Evolutionary conservation across 1,284 basidiomycete species (phyloP).

Genomic region (Schizophyllum commune): DNA sequence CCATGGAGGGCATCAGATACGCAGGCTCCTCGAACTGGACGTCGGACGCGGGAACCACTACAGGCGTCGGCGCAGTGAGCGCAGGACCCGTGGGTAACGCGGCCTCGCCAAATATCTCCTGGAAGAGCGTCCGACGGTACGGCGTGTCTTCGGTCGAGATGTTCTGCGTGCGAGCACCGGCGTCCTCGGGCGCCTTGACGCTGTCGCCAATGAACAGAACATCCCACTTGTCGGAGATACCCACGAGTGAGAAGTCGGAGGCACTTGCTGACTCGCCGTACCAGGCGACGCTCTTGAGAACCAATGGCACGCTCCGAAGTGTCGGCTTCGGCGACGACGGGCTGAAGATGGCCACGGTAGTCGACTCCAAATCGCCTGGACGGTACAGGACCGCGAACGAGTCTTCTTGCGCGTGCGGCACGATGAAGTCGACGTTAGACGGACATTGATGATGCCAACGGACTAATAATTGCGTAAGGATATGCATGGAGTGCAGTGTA

Average conservation of each 20-base stretch:
- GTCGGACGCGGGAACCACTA: conserved; percentile 15
- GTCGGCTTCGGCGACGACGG: conserved; percentile 36
- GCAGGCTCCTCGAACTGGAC: conserved; percentile 67
- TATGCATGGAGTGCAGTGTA: conserved; percentile 7
- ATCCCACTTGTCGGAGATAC: conserved; percentile 57
- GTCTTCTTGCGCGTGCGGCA: conserved; percentile 50
- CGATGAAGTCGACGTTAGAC: conserved; percentile 32
- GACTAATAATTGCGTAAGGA: conserved; percentile 30
- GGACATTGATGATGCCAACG: conserved; percentile 46
- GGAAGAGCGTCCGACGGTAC: conserved; percentile 60
- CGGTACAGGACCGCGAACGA: conserved; percentile 32
- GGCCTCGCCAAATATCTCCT: conserved; percentile 77
- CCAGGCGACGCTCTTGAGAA: conserved; percentile 42
- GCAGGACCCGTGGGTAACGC: conserved; percentile 36
- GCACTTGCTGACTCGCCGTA: conserved; percentile 30
- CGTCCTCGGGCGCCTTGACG: conserved; percentile 29
- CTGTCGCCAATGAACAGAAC: conserved; percentile 60
- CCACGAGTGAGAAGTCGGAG: conserved; percentile 48
- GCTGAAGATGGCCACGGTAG: conserved; percentile 41
- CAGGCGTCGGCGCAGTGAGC: conserved; percentile 12
- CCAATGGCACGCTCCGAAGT: conserved; percentile 49
- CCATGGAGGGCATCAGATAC: conserved; percentile 75
- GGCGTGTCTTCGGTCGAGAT: conserved; percentile 28
- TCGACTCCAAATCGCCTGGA: conserved; percentile 4
- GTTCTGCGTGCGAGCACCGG: conserved; percentile 34